These are phyloP conservation scores for Silene coronaria DNA, from an alignment of 179 eudicot genomes.

Conservation along the genomic window DNA sequence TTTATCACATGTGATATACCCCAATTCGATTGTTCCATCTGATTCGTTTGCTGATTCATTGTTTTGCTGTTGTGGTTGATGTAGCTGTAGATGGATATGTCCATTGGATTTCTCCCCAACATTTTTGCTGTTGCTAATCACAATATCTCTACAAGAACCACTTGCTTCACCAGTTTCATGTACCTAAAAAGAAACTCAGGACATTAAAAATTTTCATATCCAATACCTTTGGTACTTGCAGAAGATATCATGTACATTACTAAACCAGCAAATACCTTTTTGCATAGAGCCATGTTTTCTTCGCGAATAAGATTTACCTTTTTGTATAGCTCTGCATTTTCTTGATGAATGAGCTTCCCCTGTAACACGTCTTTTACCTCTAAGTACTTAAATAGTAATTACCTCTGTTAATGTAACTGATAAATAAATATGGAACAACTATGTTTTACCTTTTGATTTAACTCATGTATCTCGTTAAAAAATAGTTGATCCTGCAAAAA, in stretches of 20 bases:
- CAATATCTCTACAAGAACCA: constrained; percentile 36
- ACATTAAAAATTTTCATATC: background rate
- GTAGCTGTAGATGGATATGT: constrained; percentile 52
- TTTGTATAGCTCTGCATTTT: constrained; percentile 61
- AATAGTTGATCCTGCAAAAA: constrained; percentile 63
- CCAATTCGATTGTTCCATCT: constrained; percentile 28
- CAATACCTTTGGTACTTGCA: background rate
- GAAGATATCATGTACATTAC: background rate
- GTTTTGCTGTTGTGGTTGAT: constrained; percentile 58
- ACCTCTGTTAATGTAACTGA: background rate
- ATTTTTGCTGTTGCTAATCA: constrained; percentile 33
- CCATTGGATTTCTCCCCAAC: constrained; percentile 38
- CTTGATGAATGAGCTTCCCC: constrained; percentile 63
- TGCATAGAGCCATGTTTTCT: constrained; percentile 51
- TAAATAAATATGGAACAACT: background rate
- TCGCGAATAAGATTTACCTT: constrained; percentile 53
- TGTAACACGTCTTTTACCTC: constrained; percentile 28
- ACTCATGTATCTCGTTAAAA: constrained; percentile 56
- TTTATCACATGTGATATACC: constrained; percentile 23
- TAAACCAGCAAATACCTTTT: constrained; percentile 40
- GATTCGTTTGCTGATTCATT: constrained; percentile 17
- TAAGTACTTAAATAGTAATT: background rate
- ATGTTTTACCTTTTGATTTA: constrained; percentile 53
- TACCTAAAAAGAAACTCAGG: constrained; percentile 38
- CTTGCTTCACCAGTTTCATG: constrained; percentile 47